Evolutionary conservation across 2,329 filamentous ascomycete species (phyloP).

Genomic region (Fusarium sp.): DNA sequence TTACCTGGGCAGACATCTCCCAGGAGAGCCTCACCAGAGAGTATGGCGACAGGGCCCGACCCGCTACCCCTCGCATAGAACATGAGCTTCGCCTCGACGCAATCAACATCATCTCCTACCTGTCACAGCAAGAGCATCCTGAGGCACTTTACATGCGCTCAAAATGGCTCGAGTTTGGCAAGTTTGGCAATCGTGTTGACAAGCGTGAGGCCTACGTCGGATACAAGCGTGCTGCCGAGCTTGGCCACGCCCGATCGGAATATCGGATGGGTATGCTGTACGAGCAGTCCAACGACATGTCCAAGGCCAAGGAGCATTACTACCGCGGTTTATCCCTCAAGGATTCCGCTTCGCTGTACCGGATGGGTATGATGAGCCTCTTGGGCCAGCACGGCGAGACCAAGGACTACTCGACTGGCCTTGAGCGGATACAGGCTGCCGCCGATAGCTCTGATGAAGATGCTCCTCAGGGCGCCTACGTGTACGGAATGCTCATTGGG

Average conservation of each 20-base stretch:
- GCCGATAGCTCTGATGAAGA: conserved; percentile 93
- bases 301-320: conserved; percentile 92
- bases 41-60: conserved; percentile 60
- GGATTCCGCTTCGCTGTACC: conserved; percentile 86
- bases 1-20: conserved; percentile 86
- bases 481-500: conserved; percentile 93
- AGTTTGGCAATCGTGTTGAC: conserved; percentile 88
- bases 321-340: conserved; percentile 77
- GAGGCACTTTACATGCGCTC: conserved; percentile 93
- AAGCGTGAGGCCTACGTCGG: conserved; percentile 92
- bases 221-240: conserved; percentile 84
- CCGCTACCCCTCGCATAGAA: conserved; percentile 83
- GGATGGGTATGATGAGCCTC: conserved; percentile 96
- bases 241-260: conserved; percentile 86
- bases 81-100: conserved; percentile 88
- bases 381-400: conserved; percentile 90
- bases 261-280: conserved; percentile 99
- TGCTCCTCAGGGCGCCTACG: conserved; percentile 92
- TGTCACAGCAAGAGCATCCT: conserved; percentile 90
- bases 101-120: conserved; percentile 87
- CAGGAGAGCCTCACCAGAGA: conserved; percentile 78
- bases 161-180: conserved; percentile 98
- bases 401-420: conserved; percentile 78
- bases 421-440: conserved; percentile 83
- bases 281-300: conserved; percentile 90